These are phyloP conservation scores for Alternaria gansuensis DNA, from an alignment of 2,329 filamentous ascomycete genomes.

Conservation along the genomic window DNA sequence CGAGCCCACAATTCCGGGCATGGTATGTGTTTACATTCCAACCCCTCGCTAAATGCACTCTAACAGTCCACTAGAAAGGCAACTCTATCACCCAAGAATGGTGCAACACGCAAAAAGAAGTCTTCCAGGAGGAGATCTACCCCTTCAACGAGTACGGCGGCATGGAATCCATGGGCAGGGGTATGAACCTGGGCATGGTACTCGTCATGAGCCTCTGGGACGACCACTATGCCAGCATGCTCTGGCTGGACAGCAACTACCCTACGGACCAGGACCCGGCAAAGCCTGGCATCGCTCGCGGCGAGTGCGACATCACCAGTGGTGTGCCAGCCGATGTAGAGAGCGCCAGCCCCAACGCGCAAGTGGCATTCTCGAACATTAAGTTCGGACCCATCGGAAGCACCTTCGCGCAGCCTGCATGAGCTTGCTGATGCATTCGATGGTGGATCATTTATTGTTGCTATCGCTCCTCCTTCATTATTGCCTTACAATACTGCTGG, in stretches of 20 bases:
- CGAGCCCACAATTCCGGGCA: slow-evolving; percentile 54
- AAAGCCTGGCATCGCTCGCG: slow-evolving; percentile 45
- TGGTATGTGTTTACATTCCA: slow-evolving; percentile 32
- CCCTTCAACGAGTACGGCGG: slow-evolving; percentile 66
- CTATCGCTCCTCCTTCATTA: not conserved
- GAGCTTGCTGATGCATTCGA: not conserved
- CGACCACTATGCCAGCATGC: slow-evolving; percentile 73
- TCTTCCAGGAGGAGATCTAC: slow-evolving; percentile 50
- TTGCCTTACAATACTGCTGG: not conserved
- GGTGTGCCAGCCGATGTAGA: slow-evolving; percentile 45
- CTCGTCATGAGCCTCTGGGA: slow-evolving; percentile 70
- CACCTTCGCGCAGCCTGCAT: slow-evolving; percentile 41
- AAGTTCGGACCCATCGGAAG: slow-evolving; percentile 45
- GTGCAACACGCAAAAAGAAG: slow-evolving; percentile 41
- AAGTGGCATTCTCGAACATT: slow-evolving; percentile 42
- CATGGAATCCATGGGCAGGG: slow-evolving; percentile 63
- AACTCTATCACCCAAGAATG: slow-evolving; percentile 43
- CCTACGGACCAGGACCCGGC: slow-evolving; percentile 55
- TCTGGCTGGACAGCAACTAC: slow-evolving; percentile 75
- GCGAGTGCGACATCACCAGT: slow-evolving; percentile 34
- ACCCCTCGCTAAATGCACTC: not conserved
- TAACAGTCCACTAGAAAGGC: slow-evolving; percentile 23
- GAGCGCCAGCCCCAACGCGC: slow-evolving; percentile 28
- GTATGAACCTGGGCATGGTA: slow-evolving; percentile 66
- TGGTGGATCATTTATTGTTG: not conserved